Base-by-base conservation (phyloP, 2,329 filamentous ascomycete genomes). In the Penicillium decumbens region DNA sequence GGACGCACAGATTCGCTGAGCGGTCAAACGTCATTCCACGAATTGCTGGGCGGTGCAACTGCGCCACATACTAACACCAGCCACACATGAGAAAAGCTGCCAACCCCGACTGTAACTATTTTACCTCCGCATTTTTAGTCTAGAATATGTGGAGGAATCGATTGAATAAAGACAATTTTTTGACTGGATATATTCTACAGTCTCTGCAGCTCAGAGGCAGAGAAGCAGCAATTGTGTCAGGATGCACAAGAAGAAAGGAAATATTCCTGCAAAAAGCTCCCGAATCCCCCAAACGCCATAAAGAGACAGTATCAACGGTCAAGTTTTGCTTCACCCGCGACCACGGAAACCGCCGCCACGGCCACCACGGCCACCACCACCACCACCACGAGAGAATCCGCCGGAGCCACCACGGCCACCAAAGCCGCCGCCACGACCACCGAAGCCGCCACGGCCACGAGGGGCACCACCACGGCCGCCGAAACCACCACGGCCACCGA, bases 261-360 rank as follows among this genome's bases (percentile, higher is more conserved):
- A 64, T 62, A 55, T 67, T 67, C 65, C 64, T 67, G 62, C 57
- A 66, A 64, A 56, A 58, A 69, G 65, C 62, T 67, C 66, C 69
- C 65, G 55, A 61, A 65, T 69, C 68, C 66, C 68, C 68, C 65
- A 61, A 72, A 73, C 70, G 70, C 70, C 70, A 55, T 64, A 71
- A 70, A 61, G 64, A 71, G 65, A 70, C 65, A 70, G 62, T 62
- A 67, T 57, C 49, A 43, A 55, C 50, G 46, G 50, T 54, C 38
- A 55, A 45, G 32, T 53, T 51, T 45, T 53, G 47, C 44, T 56
- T 53, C 56, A 64, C 50, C 59, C 54, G 48, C 61, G 57, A 51
- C 62, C 62, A 50, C 62, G 60, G 61, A 55, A 55, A 27, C 56
- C 54, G 41, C 56, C 53, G 20, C 54, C 20, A 27, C 20, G 24